Evolutionary conservation across 2,329 filamentous ascomycete genomes (phyloP), one percentile per base, ranked within the genome.

Genomic region (Elsinoe ampelina): DNA sequence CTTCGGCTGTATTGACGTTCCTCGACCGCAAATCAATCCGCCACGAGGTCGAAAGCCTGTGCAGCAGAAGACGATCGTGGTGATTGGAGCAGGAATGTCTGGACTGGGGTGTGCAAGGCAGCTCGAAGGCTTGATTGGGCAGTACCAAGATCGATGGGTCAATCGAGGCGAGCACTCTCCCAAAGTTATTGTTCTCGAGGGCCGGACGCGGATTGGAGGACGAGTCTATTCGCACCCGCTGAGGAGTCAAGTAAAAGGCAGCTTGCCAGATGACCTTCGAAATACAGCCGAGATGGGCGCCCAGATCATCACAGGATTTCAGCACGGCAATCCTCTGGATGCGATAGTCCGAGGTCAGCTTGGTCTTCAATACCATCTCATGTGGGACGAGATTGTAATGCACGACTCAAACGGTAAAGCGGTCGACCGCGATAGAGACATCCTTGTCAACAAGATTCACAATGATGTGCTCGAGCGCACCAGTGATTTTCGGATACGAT

Each of bases 221-320:
- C 83, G 93, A 62, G 89, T 98, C 17, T 97, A 96, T 71, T 98
- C 93, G 55, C 89, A 85, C 67, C 81, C 80, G 47, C 70, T 85
- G 59, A 75, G 73, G 75, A 78, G 83, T 74, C 73, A 86, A 75
- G 70, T 80, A 69, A 71, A 75, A 57, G 67, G 75, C 66, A 71
- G 73, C 61, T 63, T 82, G 67, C 72, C 77, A 67, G 65, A 76
- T 62, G 67, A 76, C 71, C 81, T 78, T 69, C 80, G 72, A 52
- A 86, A 86, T 66, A 97, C 91, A 17, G 93, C 89, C 32, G 93
- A 98, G 70, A 95, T 96, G 84, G 93, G 93, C 26, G 93, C 92
- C 57, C 95, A 98, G 78, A 97, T 98, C 59, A 90, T 98, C 60
- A 96, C 95, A 34, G 93, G 93, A 0, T 98, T 97, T 68, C 90